Percentiles rank a stretch among this genome's conserved stretches.
phyloP scores from a whole-genome alignment of 1,284 basidiomycete genomes.

The Kwoniella shivajii region DNA sequence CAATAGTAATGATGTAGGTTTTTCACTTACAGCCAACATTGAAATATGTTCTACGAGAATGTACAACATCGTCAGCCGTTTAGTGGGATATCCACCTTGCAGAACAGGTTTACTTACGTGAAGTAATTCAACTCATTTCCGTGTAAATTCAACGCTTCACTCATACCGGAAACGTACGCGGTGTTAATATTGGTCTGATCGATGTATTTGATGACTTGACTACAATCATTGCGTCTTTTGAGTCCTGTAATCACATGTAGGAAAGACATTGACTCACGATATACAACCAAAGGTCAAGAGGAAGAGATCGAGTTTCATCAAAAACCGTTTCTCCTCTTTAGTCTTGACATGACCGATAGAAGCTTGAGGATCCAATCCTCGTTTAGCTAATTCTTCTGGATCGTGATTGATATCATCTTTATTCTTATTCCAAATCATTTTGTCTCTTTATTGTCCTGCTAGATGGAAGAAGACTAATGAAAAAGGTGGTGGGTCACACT shows the following conservation, averaged over 20 bases:
- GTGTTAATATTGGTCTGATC: conserved; percentile 33
- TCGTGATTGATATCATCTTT: too few species aligned
- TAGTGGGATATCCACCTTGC: not conserved
- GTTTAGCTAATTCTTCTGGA: too few species aligned
- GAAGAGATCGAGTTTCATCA: conserved; percentile 29
- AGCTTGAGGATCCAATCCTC: not conserved
- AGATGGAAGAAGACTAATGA: too few species aligned
- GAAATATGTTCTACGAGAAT: conserved; percentile 36
- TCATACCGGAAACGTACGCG: conserved; percentile 61
- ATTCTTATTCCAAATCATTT: too few species aligned
- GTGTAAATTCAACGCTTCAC: conserved; percentile 59
- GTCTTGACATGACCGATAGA: conserved; percentile 2
- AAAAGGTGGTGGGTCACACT: too few species aligned
- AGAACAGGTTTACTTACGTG: conserved; percentile 23
- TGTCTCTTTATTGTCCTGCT: too few species aligned
- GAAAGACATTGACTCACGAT: not conserved
- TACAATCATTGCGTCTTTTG: not conserved
- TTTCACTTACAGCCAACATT: conserved; percentile 38
- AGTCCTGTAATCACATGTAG: too few species aligned
- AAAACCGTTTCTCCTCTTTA: conserved; percentile 20
- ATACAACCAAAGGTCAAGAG: conserved; percentile 32
- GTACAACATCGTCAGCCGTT: not conserved
- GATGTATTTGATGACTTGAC: conserved; percentile 44
- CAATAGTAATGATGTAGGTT: conserved; percentile 25
- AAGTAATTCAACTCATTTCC: conserved; percentile 53